Evolutionary conservation across 2,329 filamentous ascomycete genomes (phyloP).

Genomic region (Colletotrichum chrysophilum): DNA sequence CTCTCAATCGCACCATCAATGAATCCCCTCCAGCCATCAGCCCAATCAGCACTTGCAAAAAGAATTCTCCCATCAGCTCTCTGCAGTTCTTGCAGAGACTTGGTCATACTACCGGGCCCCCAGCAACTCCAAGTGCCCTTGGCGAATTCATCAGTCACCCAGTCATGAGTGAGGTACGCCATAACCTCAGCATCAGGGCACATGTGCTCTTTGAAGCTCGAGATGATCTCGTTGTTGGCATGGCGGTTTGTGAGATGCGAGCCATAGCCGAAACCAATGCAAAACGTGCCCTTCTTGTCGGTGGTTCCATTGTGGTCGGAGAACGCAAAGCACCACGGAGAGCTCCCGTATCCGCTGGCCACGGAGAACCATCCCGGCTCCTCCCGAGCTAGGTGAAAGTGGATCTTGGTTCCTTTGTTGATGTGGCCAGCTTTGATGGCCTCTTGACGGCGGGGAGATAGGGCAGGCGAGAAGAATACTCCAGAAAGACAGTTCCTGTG

Average conservation of each 20-base stretch:
- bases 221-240: neutral
- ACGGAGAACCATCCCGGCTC: neutral
- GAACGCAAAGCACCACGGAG: neutral
- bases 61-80: neutral
- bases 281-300: neutral
- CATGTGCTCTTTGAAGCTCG: neutral
- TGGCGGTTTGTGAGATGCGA: fast-evolving
- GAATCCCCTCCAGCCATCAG: neutral
- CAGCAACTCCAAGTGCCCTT: neutral
- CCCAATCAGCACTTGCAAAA: neutral
- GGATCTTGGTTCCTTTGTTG: neutral
- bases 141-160: neutral
- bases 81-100: neutral
- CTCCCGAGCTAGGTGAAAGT: neutral
- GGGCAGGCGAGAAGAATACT: neutral
- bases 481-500: neutral
- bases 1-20: neutral
- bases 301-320: neutral
- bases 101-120: neutral
- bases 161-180: neutral
- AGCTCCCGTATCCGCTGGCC: neutral
- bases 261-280: neutral
- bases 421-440: neutral
- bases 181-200: neutral
- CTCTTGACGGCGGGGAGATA: neutral